Conservation (phyloP, 495 filamentous ascomycete species). For the Ramalina intermedia region DNA sequence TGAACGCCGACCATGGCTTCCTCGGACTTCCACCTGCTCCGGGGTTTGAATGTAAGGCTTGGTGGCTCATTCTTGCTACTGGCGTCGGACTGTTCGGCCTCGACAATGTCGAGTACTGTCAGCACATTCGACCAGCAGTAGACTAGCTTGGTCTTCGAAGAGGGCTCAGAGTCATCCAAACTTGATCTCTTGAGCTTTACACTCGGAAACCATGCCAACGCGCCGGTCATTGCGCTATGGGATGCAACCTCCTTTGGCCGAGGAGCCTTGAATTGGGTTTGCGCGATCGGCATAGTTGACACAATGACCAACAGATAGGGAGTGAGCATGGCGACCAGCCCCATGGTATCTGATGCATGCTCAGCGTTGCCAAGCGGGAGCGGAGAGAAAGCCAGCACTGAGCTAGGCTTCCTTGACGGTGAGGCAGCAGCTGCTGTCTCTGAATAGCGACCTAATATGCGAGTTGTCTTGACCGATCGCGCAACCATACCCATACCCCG, state of each 20-base stretch:
- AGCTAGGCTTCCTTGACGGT: slow-evolving; percentile 77
- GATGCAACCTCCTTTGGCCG: slow-evolving; percentile 80
- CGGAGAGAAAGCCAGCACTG: slow-evolving; percentile 81
- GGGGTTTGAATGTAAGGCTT: slow-evolving; percentile 60
- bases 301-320: slow-evolving; percentile 92
- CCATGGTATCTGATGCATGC: slow-evolving; percentile 73
- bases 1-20: slow-evolving; percentile 95
- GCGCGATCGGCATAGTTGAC: slow-evolving; percentile 86
- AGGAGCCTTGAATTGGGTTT: slow-evolving; percentile 86
- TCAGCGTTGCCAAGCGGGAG: slow-evolving; percentile 86
- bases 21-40: slow-evolving; percentile 83
- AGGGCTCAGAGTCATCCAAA: slow-evolving; percentile 28
- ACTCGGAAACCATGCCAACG: slow-evolving; percentile 92
- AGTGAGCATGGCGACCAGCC: slow-evolving; percentile 88
- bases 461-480: slow-evolving; percentile 72
- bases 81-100: slow-evolving; percentile 47
- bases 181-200: slow-evolving; percentile 76
- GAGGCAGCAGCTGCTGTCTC: slow-evolving; percentile 36
- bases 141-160: slow-evolving; percentile 72
- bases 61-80: slow-evolving; percentile 54
- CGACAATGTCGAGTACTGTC: slow-evolving; percentile 77
- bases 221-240: slow-evolving; percentile 83
- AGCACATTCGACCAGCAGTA: slow-evolving; percentile 98
- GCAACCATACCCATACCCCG: slow-evolving; percentile 76
- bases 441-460: slow-evolving; percentile 87